These are phyloP conservation scores for Monilinia fructicola DNA, from an alignment of 2,329 filamentous ascomycete genomes.

Conservation along the genomic window DNA sequence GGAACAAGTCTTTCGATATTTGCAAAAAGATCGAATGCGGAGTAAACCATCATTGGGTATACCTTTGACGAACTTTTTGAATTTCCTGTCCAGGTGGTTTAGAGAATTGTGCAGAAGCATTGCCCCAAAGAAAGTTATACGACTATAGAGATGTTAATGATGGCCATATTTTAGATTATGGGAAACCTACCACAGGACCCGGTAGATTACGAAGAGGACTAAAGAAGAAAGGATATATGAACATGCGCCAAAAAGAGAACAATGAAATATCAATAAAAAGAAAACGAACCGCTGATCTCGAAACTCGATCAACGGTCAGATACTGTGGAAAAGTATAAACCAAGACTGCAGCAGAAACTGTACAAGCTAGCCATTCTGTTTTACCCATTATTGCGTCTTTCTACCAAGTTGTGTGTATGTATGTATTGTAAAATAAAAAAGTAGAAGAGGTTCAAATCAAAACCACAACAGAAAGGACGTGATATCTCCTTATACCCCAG, in stretches of 20 bases:
- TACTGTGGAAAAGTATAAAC: conserved; percentile 18
- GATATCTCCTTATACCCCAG: background rate
- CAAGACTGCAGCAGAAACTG: conserved; percentile 11
- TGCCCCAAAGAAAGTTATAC: conserved; percentile 14
- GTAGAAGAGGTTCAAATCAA: background rate
- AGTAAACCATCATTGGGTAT: conserved; percentile 68
- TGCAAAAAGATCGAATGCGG: conserved; percentile 60
- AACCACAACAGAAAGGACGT: background rate
- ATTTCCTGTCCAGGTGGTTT: conserved; percentile 24
- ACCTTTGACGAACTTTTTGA: conserved; percentile 45
- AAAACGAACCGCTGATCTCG: conserved; percentile 17
- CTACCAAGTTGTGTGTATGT: background rate
- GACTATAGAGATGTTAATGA: conserved; percentile 3
- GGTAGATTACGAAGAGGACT: conserved; percentile 28
- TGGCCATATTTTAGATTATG: background rate
- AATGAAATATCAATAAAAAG: conserved; percentile 8
- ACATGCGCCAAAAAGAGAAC: conserved; percentile 15
- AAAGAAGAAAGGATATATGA: conserved; percentile 26
- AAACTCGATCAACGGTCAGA: conserved; percentile 8
- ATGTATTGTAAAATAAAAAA: background rate
- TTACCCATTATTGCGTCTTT: conserved; percentile 9
- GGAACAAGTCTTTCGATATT: conserved; percentile 61
- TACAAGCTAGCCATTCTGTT: conserved; percentile 13
- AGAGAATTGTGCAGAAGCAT: background rate
- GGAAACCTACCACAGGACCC: conserved; percentile 22